phyloP scores from a whole-genome alignment of 164 flowering plant genomes.

The Chimonanthus praecox region DNA sequence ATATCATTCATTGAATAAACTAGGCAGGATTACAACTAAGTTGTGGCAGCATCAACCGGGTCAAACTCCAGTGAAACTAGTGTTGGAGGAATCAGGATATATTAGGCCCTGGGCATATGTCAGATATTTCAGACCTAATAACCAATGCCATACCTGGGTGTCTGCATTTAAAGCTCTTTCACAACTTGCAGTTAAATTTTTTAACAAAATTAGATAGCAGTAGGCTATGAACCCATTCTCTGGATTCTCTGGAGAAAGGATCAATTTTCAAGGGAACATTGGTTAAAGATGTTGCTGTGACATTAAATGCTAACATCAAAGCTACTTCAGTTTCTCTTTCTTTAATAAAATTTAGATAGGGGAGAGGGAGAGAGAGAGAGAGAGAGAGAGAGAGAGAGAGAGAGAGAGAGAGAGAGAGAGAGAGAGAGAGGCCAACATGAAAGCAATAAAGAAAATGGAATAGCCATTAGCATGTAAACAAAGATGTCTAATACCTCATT shows the following conservation, averaged over 20 bases:
- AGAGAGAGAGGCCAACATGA: not conserved
- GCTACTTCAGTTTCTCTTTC: too few species aligned
- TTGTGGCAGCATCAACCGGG: not conserved
- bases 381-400: too few species aligned
- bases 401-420: not conserved
- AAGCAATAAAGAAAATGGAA: not conserved
- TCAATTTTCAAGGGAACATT: too few species aligned
- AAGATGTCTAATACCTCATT: conserved; percentile 55
- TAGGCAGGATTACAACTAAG: not conserved
- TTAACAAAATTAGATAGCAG: too few species aligned
- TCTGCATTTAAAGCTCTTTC: not conserved
- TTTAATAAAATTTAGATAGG: too few species aligned
- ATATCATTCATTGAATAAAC: not conserved
- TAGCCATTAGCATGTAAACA: not conserved
- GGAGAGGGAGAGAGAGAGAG: too few species aligned
- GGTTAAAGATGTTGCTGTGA: too few species aligned
- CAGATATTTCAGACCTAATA: not conserved
- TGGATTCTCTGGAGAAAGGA: too few species aligned
- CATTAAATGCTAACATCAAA: too few species aligned
- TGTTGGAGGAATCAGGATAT: not conserved
- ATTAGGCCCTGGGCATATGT: not conserved
- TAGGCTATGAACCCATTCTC: too few species aligned
- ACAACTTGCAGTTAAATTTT: not conserved
- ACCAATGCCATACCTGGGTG: not conserved
- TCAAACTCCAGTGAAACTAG: not conserved